Evolutionary conservation across 2,329 filamentous ascomycete species (phyloP).

Genomic region (Fusarium pilosicola): DNA sequence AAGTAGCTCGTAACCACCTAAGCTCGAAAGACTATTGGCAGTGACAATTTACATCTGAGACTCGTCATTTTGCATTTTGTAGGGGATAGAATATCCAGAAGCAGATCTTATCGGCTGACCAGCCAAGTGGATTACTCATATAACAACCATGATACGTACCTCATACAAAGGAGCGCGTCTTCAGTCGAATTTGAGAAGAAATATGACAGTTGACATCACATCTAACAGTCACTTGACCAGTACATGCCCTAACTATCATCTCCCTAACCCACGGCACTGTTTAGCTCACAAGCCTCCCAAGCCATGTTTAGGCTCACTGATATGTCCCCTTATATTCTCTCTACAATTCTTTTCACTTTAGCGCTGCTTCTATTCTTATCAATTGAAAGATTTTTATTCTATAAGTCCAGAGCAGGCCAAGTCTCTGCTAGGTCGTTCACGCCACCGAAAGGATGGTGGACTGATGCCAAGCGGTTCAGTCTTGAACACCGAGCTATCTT

Average conservation of each 20-base stretch:
- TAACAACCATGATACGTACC: not conserved
- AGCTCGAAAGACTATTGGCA: not conserved
- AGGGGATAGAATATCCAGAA: not conserved
- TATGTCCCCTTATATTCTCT: not conserved
- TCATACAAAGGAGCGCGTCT: not conserved
- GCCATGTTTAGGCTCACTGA: not conserved
- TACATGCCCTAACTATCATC: not conserved
- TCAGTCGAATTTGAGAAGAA: not conserved
- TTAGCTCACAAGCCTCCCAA: not conserved
- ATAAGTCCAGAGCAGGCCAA: accelerated
- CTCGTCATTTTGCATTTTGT: accelerated
- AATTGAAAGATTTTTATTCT: accelerated
- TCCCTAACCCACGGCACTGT: not conserved
- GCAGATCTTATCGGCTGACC: not conserved
- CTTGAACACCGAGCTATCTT: not conserved
- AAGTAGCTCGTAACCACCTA: accelerated
- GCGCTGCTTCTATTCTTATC: not conserved
- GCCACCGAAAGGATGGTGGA: not conserved
- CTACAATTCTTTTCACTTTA: accelerated
- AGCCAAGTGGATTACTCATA: not conserved
- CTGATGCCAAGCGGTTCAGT: not conserved
- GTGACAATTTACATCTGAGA: too few species aligned
- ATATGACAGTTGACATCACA: accelerated
- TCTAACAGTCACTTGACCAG: not conserved
- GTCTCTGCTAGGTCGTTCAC: not conserved